Percentiles rank a stretch among this genome's conserved stretches.
Evolutionary conservation across 2,329 filamentous ascomycete species (phyloP).

Genomic region (Arthroderma sp.): DNA sequence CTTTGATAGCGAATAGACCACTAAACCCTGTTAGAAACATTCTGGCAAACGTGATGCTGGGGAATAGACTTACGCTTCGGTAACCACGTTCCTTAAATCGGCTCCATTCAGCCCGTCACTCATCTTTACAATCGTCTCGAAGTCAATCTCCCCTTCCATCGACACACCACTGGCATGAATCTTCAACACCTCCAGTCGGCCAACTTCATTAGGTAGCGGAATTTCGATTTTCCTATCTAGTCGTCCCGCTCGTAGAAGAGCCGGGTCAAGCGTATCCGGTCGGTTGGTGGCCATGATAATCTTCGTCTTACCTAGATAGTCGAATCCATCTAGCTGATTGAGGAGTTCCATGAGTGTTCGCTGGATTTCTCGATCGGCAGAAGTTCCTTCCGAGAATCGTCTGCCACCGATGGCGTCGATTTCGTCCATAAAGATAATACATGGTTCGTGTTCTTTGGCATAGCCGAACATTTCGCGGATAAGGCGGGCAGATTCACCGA

Average conservation of each 20-base stretch:
- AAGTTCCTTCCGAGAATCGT: slow-evolving; percentile 93
- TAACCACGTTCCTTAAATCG: slow-evolving; percentile 93
- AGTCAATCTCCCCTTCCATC: slow-evolving; percentile 90
- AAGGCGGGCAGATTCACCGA: slow-evolving; percentile 90
- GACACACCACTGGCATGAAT: slow-evolving; percentile 82
- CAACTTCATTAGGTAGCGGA: slow-evolving; percentile 90
- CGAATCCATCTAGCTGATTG: slow-evolving; percentile 97
- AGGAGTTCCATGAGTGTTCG: slow-evolving; percentile 96
- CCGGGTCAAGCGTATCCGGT: slow-evolving; percentile 89
- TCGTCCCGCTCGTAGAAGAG: slow-evolving; percentile 76
- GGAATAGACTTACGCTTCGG: slow-evolving; percentile 68
- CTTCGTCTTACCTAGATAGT: slow-evolving; percentile 98
- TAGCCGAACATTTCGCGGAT: slow-evolving; percentile 99
- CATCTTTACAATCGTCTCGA: slow-evolving; percentile 99
- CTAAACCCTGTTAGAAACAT: slow-evolving; percentile 34
- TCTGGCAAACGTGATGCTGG: not conserved
- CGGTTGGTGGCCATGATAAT: slow-evolving; percentile 99
- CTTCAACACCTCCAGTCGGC: slow-evolving; percentile 92
- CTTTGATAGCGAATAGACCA: slow-evolving; percentile 95
- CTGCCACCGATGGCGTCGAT: slow-evolving; percentile 97
- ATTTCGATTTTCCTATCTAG: slow-evolving; percentile 98
- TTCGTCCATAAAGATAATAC: slow-evolving; percentile 99
- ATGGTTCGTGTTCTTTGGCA: slow-evolving; percentile 97
- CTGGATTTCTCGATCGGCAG: slow-evolving; percentile 95
- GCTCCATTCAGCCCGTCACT: slow-evolving; percentile 95